phyloP scores from a whole-genome alignment of 352 stramenopile genomes.

The Phytopythium kandeliae region DNA sequence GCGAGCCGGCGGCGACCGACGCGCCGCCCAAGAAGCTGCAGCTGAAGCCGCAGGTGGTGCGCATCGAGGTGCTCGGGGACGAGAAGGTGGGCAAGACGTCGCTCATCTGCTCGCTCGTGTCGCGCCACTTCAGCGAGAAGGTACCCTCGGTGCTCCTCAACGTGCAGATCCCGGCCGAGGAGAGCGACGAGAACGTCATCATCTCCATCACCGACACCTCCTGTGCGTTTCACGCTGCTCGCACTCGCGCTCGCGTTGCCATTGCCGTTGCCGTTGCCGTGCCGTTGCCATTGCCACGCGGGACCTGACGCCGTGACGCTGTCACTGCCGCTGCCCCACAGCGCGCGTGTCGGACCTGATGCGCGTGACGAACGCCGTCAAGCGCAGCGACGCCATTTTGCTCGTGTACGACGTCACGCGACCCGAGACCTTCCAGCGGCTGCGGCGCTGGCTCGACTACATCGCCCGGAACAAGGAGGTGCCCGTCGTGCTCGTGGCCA shows the following conservation, averaged over 20 bases:
- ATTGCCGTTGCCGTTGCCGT: too few species aligned
- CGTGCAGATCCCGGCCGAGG: conserved; percentile 84
- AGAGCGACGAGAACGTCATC: conserved; percentile 87
- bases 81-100: conserved; percentile 90
- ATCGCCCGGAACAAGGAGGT: conserved; percentile 86
- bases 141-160: conserved; percentile 84
- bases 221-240: conserved; percentile 25
- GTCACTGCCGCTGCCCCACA: too few species aligned
- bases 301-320: too few species aligned
- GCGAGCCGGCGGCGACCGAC: conserved; percentile 17
- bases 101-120: conserved; percentile 89
- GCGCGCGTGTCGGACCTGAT: conserved; percentile 75
- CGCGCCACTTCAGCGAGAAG: conserved; percentile 84
- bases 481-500: conserved; percentile 83
- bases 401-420: conserved; percentile 85
- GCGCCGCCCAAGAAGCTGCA: conserved; percentile 39
- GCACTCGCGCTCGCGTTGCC: conserved; percentile 1
- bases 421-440: conserved; percentile 78
- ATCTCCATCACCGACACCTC: conserved; percentile 89
- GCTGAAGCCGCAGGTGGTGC: conserved; percentile 77
- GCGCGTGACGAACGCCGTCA: conserved; percentile 78
- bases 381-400: conserved; percentile 82
- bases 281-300: too few species aligned
- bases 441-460: conserved; percentile 81
- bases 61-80: conserved; percentile 86